Conservation (phyloP, 2,329 filamentous ascomycete genomes). For the Ophiognomonia clavigignenti-juglandacearum region DNA sequence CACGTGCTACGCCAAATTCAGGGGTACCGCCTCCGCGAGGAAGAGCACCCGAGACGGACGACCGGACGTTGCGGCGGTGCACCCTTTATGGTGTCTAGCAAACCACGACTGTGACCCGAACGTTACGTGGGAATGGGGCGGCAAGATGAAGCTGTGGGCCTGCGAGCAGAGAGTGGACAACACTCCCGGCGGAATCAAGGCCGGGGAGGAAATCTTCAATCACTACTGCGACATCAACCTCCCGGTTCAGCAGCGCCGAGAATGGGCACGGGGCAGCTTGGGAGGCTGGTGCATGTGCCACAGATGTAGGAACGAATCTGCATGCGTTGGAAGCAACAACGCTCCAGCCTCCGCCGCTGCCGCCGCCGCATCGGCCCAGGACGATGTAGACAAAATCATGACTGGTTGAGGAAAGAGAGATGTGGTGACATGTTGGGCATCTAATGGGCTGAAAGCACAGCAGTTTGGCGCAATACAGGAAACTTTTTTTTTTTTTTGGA, state of each 20-base stretch:
- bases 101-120: conserved; percentile 97
- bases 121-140: conserved; percentile 90
- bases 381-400: conserved; percentile 1
- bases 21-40: conserved; percentile 84
- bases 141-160: conserved; percentile 66
- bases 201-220: conserved; percentile 81
- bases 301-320: conserved; percentile 71
- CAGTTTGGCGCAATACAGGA: too few relatives aligned
- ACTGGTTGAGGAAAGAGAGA: neutral
- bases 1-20: conserved; percentile 87
- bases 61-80: conserved; percentile 88
- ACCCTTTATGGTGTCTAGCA: conserved; percentile 92
- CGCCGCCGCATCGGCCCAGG: neutral
- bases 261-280: conserved; percentile 83
- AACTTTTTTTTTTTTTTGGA: too few relatives aligned
- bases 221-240: conserved; percentile 85
- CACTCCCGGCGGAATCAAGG: conserved; percentile 57
- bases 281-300: conserved; percentile 86
- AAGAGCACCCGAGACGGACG: conserved; percentile 72
- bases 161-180: conserved; percentile 52
- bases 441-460: neutral
- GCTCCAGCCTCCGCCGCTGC: neutral
- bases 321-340: conserved; percentile 6
- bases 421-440: neutral
- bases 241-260: conserved; percentile 72